Evolutionary conservation across 176 grass and related monocot genomes (phyloP).

Genomic region (Chloris gayana): DNA sequence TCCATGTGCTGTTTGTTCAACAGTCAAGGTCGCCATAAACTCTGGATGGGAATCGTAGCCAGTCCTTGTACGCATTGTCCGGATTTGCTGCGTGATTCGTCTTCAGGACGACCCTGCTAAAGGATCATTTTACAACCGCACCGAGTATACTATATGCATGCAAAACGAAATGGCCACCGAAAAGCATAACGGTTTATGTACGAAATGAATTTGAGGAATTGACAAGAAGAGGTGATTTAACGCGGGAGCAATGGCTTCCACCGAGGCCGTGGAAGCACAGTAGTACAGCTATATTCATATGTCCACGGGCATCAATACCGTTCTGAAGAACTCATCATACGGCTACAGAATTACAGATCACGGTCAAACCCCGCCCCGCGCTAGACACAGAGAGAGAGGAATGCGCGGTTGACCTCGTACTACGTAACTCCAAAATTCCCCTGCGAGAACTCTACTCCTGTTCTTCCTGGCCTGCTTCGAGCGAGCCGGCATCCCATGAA

Average conservation of each 20-base stretch:
- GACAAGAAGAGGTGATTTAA: background rate
- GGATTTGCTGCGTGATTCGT: background rate
- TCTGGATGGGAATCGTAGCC: slow-evolving; percentile 17
- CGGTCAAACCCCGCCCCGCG: background rate
- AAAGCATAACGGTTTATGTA: background rate
- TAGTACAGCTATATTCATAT: slow-evolving; percentile 27
- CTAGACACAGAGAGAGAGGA: background rate
- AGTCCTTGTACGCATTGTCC: background rate
- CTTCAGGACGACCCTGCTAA: background rate
- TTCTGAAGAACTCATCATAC: slow-evolving; percentile 19
- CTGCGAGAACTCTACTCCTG: background rate
- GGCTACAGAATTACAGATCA: background rate
- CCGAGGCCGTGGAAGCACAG: slow-evolving; percentile 7
- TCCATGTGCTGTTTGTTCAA: slow-evolving; percentile 34
- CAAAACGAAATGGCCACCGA: too few species aligned
- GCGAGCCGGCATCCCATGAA: too few species aligned
- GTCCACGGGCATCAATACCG: background rate
- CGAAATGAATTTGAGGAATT: background rate
- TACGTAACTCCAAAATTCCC: slow-evolving; percentile 33
- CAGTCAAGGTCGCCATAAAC: slow-evolving; percentile 44
- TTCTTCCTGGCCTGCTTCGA: too few species aligned
- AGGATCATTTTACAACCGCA: too few species aligned
- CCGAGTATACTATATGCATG: too few species aligned
- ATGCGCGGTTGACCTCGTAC: slow-evolving; percentile 13
- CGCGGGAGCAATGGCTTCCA: slow-evolving; percentile 26